These are phyloP conservation scores for Grigorovia humatica DNA, from an alignment of 805 yeast genomes.

Conservation along the genomic window DNA sequence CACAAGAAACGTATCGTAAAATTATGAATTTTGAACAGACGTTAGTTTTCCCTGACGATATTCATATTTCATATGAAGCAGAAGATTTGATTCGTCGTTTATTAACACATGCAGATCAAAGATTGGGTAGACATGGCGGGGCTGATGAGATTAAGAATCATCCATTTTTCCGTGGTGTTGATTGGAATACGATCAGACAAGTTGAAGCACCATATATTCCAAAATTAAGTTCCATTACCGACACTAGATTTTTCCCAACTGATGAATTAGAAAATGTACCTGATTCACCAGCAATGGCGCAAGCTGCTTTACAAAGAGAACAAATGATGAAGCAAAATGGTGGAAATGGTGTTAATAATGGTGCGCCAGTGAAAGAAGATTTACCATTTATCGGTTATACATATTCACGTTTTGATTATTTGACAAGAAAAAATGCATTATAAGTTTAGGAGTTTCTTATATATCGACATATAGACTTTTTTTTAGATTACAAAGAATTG, in stretches of 20 bases:
- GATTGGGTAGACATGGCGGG: slow-evolving; percentile 84
- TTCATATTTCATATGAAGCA: slow-evolving; percentile 78
- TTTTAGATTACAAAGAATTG: too few relatives aligned
- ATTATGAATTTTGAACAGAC: slow-evolving; percentile 87
- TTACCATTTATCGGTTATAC: slow-evolving; percentile 97
- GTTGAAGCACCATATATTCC: slow-evolving; percentile 94
- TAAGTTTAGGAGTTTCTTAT: slow-evolving; percentile 5
- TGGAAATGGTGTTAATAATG: slow-evolving; percentile 30
- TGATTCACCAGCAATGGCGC: slow-evolving; percentile 67
- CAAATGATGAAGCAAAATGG: slow-evolving; percentile 36
- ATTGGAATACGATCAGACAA: slow-evolving; percentile 79
- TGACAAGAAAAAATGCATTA: slow-evolving; percentile 59
- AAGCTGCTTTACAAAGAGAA: slow-evolving; percentile 58
- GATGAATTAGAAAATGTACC: slow-evolving; percentile 94
- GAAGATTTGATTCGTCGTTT: slow-evolving; percentile 76
- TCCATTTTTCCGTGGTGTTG: slow-evolving; percentile 92
- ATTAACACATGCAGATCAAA: slow-evolving; percentile 64
- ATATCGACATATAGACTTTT: background rate
- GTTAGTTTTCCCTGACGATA: slow-evolving; percentile 80
- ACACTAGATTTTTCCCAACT: slow-evolving; percentile 95
- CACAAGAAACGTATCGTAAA: slow-evolving; percentile 87
- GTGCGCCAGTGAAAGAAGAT: slow-evolving; percentile 49
- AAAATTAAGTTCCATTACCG: slow-evolving; percentile 81
- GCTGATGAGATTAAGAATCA: slow-evolving; percentile 85
- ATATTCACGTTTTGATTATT: slow-evolving; percentile 85